Conservation (phyloP, 2,329 filamentous ascomycete species). For the Xylariomycetidae sp. region DNA sequence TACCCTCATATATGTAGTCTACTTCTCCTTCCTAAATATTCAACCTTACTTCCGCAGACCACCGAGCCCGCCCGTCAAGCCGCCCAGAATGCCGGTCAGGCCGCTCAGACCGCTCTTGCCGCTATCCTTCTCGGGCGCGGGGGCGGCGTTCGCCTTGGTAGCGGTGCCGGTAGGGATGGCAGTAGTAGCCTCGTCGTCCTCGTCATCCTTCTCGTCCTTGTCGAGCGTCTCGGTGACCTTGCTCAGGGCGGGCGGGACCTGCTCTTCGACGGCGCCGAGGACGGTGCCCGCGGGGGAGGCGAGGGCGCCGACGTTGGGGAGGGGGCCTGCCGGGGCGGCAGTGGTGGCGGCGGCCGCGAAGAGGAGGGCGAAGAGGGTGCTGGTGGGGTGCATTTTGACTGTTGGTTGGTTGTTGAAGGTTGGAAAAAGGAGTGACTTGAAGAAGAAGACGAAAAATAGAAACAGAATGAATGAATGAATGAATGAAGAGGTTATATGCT, state of each 20-base stretch:
- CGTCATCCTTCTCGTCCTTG: background rate
- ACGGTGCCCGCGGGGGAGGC: conserved; percentile 6
- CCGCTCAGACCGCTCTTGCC: background rate
- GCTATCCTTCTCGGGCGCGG: background rate
- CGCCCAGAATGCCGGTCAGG: conserved; percentile 2
- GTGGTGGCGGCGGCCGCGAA: background rate
- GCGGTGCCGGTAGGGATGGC: too few species aligned
- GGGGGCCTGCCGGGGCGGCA: background rate
- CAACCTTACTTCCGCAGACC: conserved; percentile 2
- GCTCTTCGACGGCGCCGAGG: conserved; percentile 8
- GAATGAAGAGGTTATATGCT: background rate
- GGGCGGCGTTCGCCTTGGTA: too few species aligned
- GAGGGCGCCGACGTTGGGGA: conserved; percentile 4
- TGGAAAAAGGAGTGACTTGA: background rate
- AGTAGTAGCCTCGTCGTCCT: background rate
- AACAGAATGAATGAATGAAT: background rate
- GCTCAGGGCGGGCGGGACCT: conserved; percentile 5
- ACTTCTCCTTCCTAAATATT: too few species aligned
- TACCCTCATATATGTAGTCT: too few species aligned
- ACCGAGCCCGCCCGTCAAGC: conserved; percentile 9
- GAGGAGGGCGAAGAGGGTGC: background rate
- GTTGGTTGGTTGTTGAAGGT: background rate
- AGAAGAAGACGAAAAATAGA: background rate
- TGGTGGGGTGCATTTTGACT: conserved; percentile 1
- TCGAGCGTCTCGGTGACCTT: conserved; percentile 1